phyloP scores from a whole-genome alignment of 2,329 filamentous ascomycete genomes.

The Calonectria hongkongensis region DNA sequence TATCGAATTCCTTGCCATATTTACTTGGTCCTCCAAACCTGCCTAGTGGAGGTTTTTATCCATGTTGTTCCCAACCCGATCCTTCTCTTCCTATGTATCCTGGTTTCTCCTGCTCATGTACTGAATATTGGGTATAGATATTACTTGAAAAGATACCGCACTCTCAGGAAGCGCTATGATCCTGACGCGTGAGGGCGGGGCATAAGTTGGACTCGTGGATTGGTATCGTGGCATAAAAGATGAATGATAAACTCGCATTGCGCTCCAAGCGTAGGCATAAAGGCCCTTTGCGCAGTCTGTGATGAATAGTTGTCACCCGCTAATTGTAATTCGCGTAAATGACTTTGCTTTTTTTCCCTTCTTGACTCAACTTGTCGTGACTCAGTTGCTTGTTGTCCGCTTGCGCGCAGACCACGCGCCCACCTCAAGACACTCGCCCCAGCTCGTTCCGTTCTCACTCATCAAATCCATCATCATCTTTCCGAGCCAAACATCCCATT shows the following conservation, averaged over 20 bases:
- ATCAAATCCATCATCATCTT: conserved; percentile 91
- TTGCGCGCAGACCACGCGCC: conserved; percentile 95
- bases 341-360: conserved; percentile 39
- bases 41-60: conserved; percentile 31
- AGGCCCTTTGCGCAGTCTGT: conserved; percentile 35
- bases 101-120: conserved; percentile 40
- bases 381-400: conserved; percentile 51
- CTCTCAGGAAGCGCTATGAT: conserved; percentile 87
- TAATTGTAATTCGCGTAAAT: conserved; percentile 35
- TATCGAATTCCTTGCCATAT: conserved; percentile 27
- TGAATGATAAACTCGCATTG: conserved; percentile 28
- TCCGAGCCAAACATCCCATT: conserved; percentile 93
- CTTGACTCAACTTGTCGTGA: conserved; percentile 35
- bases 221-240: conserved; percentile 11
- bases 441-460: conserved; percentile 84
- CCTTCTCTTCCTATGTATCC: conserved; percentile 13
- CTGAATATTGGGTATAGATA: conserved; percentile 56
- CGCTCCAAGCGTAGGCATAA: conserved; percentile 28
- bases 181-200: conserved; percentile 56
- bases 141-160: conserved; percentile 92
- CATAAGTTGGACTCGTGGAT: conserved; percentile 23
- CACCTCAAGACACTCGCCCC: conserved; percentile 89
- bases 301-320: conserved; percentile 40
- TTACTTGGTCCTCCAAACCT: conserved; percentile 26
- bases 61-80: conserved; percentile 11